Evolutionary conservation across 148 eudicot genomes (phyloP), one percentile per base, ranked within the genome.

Genomic region (Rhododendron molle): DNA sequence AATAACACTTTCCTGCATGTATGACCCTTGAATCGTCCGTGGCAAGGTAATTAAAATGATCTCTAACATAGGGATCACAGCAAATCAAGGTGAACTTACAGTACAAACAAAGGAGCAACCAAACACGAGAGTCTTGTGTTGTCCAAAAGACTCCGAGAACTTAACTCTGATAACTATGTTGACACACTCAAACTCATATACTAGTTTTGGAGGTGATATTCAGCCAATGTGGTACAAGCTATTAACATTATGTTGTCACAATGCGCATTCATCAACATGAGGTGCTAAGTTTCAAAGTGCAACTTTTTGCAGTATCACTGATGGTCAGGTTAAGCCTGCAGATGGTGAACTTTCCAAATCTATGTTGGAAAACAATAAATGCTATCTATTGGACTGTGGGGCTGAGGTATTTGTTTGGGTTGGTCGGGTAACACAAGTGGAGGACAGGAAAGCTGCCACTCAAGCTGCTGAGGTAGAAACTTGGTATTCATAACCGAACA

Each of bases 341-440:
- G 98, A 93, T 87, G 97, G 90, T 78, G 98, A 97, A 88, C 94
- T 95, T 89, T 89, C 98, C n/a, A 97, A 95, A 88, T 94, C 97
- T 69, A 81, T 90, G 86, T 88, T 97, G 89, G 98, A 97, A 89
- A 97, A 93, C 85, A 89, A 93, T 87, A 92, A 91, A 86, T 97
- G 98, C 84, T 97, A 91, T 88, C 73, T 97, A 54, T 88, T 97
- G 88, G 99, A 97, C 90, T 92, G 99, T 89, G 99, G 99, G 49
- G 90, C 92, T 62, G 98, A 97, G 93, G 89, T 97, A 79, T 97
- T 93, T 90, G 79, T 97, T 84, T 97, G 99, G 99, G 90, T 95
- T 86, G 99, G 99, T 84, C 98, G 99, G 86, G 89, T 91, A 60
- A 97, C 99, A 81, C 98, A 94, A 91, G 90, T 97, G 81, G 98